These are phyloP conservation scores for Barnettozyma populi DNA, from an alignment of 805 yeast species.

Conservation along the genomic window DNA sequence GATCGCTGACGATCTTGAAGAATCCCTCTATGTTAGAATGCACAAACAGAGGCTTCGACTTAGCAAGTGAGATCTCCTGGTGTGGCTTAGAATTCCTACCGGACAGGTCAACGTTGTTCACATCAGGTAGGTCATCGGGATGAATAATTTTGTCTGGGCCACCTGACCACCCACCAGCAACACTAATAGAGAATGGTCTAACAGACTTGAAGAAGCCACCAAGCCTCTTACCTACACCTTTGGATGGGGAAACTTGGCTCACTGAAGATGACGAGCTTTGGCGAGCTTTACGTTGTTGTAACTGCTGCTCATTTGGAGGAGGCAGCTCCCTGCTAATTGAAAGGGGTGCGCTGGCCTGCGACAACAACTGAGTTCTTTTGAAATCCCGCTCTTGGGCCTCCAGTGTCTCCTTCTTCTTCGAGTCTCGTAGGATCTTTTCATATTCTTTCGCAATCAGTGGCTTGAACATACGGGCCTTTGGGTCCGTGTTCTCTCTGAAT, in stretches of 20 bases:
- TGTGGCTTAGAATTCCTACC: slow-evolving; percentile 42
- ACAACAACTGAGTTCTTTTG: slow-evolving; percentile 27
- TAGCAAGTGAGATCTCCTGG: slow-evolving; percentile 40
- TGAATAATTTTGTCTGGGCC: slow-evolving; percentile 40
- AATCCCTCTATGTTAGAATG: slow-evolving; percentile 35
- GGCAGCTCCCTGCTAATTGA: slow-evolving; percentile 10
- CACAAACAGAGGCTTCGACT: slow-evolving; percentile 31
- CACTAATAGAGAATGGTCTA: slow-evolving; percentile 56
- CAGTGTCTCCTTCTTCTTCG: slow-evolving; percentile 36
- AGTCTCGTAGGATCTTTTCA: slow-evolving; percentile 49
- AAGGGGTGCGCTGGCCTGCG: slow-evolving; percentile 25
- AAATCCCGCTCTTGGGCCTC: slow-evolving; percentile 32
- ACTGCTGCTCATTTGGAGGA: slow-evolving; percentile 13
- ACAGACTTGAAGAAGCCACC: slow-evolving; percentile 55
- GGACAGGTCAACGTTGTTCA: slow-evolving; percentile 35
- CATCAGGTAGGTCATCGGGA: slow-evolving; percentile 57
- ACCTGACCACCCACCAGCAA: slow-evolving; percentile 30
- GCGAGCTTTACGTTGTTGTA: slow-evolving; percentile 17
- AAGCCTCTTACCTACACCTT: slow-evolving; percentile 37
- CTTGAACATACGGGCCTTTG: slow-evolving; percentile 38
- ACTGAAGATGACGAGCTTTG: slow-evolving; percentile 8
- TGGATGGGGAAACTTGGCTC: slow-evolving; percentile 17
- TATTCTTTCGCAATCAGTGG: slow-evolving; percentile 43
- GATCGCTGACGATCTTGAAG: slow-evolving; percentile 37
- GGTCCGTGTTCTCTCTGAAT: slow-evolving; percentile 36